Percentiles rank a stretch among this genome's conserved stretches.
phyloP scores from a whole-genome alignment of 805 yeast genomes.

The Saccharomyces kudriavzevii region DNA sequence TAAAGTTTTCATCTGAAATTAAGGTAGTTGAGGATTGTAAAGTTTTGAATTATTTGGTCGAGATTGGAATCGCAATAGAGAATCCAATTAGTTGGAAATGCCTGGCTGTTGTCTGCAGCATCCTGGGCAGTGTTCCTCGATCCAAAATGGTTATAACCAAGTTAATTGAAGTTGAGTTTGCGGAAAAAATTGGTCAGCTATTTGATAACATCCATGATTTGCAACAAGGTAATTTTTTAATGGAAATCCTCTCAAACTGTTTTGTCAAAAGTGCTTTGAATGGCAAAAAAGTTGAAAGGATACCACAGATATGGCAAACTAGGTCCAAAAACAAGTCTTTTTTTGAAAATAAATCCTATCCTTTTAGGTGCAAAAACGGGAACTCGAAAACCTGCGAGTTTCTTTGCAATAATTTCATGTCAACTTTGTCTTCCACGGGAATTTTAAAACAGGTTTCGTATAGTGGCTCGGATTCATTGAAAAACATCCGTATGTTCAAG shows the following conservation, averaged over 20 bases:
- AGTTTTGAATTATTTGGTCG: conserved; percentile 8
- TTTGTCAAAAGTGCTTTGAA: conserved; percentile 12
- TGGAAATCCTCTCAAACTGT: conserved; percentile 14
- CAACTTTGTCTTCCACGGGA: not conserved
- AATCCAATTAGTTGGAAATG: conserved; percentile 16
- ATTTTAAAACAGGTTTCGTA: not conserved
- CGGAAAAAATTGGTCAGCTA: conserved; percentile 8
- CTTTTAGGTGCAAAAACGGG: conserved; percentile 12
- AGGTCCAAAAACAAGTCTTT: conserved; percentile 7
- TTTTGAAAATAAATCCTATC: conserved; percentile 13
- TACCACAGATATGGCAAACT: conserved; percentile 16
- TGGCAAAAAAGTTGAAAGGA: conserved; percentile 7
- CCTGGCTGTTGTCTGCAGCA: conserved; percentile 9
- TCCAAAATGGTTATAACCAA: conserved; percentile 8
- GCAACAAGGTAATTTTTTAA: conserved; percentile 14
- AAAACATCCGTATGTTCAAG: not conserved
- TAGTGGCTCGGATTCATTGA: not conserved
- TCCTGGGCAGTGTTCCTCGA: conserved; percentile 8
- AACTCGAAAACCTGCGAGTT: conserved; percentile 9
- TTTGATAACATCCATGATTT: conserved; percentile 13
- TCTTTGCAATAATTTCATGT: conserved; percentile 6
- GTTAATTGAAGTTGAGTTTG: conserved; percentile 8
- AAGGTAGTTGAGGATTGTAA: conserved; percentile 5
- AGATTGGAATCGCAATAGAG: conserved; percentile 7
- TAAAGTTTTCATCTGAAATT: conserved; percentile 7